phyloP scores from a whole-genome alignment of 2,329 filamentous ascomycete genomes.

The Beauveria medogensis region DNA sequence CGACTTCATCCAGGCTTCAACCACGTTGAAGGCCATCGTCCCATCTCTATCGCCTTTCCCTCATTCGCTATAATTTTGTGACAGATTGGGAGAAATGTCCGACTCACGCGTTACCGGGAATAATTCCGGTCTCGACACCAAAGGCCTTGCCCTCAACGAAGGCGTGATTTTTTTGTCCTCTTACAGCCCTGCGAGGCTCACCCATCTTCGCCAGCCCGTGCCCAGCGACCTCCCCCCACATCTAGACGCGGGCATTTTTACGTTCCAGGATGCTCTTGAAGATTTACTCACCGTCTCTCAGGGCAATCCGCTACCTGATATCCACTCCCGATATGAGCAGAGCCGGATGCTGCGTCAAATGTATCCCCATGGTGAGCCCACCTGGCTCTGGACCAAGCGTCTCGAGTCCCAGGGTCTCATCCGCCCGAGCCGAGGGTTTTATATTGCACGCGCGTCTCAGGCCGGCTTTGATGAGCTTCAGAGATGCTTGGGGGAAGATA shows the following conservation, averaged over 20 bases:
- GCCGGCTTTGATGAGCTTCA: constrained; percentile 24
- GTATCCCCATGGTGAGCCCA: constrained; percentile 33
- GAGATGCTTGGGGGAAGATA: constrained; percentile 22
- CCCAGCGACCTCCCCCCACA: constrained; percentile 35
- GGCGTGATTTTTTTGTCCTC: constrained; percentile 21
- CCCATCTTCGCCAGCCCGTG: constrained; percentile 37
- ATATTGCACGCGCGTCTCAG: constrained; percentile 20
- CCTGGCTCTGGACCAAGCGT: constrained; percentile 33
- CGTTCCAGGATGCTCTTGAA: constrained; percentile 50
- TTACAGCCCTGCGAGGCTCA: constrained; percentile 38
- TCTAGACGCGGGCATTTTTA: constrained; percentile 33
- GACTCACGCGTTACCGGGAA: not conserved
- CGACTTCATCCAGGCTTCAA: not conserved
- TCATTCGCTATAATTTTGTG: not conserved
- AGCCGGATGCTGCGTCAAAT: constrained; percentile 29
- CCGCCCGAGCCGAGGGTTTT: constrained; percentile 15
- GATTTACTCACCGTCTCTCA: constrained; percentile 44
- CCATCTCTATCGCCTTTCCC: not conserved
- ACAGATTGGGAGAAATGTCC: not conserved
- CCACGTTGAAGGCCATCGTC: not conserved
- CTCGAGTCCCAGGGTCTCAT: constrained; percentile 29
- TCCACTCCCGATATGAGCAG: constrained; percentile 27
- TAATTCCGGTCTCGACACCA: not conserved
- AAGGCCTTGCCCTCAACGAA: constrained; percentile 17
- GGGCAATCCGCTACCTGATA: constrained; percentile 33